Conservation (phyloP, 2,329 filamentous ascomycete genomes). For the Clonostachys chloroleuca region DNA sequence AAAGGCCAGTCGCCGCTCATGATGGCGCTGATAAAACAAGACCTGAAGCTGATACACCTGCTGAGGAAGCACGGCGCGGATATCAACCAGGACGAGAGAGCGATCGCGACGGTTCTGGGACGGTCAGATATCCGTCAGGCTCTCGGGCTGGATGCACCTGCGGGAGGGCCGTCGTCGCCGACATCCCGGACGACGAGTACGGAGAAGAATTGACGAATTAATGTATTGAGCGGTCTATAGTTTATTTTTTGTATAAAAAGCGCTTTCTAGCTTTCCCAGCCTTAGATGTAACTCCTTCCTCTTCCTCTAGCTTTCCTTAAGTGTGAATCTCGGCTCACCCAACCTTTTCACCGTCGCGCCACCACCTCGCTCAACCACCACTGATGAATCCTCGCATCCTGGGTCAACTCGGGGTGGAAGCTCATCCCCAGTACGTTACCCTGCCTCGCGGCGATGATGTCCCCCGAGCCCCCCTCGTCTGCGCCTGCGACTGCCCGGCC, state of each 20-base stretch:
- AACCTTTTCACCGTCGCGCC: background rate
- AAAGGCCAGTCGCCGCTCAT: conserved; percentile 22
- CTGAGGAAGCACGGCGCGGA: conserved; percentile 19
- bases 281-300: background rate
- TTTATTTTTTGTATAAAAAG: background rate
- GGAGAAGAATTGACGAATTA: background rate
- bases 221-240: background rate
- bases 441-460: conserved; percentile 86
- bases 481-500: conserved; percentile 27
- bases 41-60: conserved; percentile 17
- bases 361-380: conserved; percentile 81
- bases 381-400: conserved; percentile 80
- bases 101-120: conserved; percentile 13
- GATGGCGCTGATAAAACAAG: conserved; percentile 18
- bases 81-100: conserved; percentile 8
- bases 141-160: conserved; percentile 7
- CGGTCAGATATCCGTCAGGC: conserved; percentile 15
- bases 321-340: background rate
- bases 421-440: conserved; percentile 92
- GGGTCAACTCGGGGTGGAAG: conserved; percentile 91
- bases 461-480: conserved; percentile 45
- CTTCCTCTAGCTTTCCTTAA: too few species aligned
- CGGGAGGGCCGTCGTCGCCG: too few species aligned
- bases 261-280: background rate
- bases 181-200: too few species aligned